phyloP scores from a whole-genome alignment of 495 filamentous ascomycete genomes.

The Thozetella sp. region DNA sequence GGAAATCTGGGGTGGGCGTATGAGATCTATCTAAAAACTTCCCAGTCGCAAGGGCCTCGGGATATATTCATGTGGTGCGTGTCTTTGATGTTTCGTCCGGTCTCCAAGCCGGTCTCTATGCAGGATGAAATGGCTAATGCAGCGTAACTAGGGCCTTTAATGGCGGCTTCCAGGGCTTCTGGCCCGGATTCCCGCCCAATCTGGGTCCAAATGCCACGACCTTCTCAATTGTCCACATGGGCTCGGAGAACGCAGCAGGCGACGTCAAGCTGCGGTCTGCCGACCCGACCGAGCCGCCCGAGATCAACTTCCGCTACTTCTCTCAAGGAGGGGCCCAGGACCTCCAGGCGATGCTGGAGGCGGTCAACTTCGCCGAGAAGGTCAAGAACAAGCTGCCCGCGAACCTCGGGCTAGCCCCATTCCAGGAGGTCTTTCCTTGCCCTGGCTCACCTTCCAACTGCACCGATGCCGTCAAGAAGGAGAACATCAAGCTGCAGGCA shows the following conservation, averaged over 20 bases:
- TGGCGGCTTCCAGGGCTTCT: slow-evolving; percentile 35
- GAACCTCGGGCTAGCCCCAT: slow-evolving; percentile 18
- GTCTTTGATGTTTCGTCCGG: too few relatives aligned
- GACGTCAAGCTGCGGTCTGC: slow-evolving; percentile 44
- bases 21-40: too few relatives aligned
- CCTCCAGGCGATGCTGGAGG: slow-evolving; percentile 46
- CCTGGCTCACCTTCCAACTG: slow-evolving; percentile 22
- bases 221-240: slow-evolving; percentile 37
- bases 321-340: slow-evolving; percentile 31
- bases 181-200: slow-evolving; percentile 35
- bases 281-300: slow-evolving; percentile 49
- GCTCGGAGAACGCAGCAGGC: slow-evolving; percentile 49
- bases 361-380: slow-evolving; percentile 35
- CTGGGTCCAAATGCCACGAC: slow-evolving; percentile 31
- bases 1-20: too few relatives aligned
- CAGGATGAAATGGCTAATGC: too few relatives aligned
- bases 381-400: slow-evolving; percentile 14
- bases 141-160: too few relatives aligned
- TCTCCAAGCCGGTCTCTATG: too few relatives aligned
- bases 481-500: slow-evolving; percentile 37
- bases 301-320: slow-evolving; percentile 56
- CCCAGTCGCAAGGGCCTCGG: slow-evolving; percentile 20
- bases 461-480: slow-evolving; percentile 18
- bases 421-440: slow-evolving; percentile 30
- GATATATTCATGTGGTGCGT: slow-evolving; percentile 22